Conservation (phyloP, 176 grass and related monocot species). For the Oryza brachyantha region DNA sequence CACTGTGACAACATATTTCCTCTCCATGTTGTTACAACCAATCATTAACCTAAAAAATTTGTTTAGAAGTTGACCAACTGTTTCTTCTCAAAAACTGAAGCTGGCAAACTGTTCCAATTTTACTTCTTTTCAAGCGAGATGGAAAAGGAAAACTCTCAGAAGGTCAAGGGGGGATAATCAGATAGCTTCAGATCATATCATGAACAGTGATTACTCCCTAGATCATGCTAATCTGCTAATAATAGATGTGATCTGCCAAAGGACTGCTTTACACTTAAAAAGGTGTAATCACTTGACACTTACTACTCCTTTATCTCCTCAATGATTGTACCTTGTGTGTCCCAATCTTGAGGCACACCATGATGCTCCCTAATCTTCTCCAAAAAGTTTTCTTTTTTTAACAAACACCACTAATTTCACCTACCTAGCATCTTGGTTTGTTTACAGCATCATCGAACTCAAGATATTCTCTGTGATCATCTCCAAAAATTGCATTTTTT, state of each 20-base stretch:
- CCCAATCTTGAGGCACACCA: not conserved
- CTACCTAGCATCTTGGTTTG: not conserved
- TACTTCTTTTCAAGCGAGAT: not conserved
- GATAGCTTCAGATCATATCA: not conserved
- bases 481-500: too few relatives aligned
- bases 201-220: not conserved
- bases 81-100: not conserved
- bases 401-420: slow-evolving; percentile 10
- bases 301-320: not conserved
- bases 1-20: not conserved
- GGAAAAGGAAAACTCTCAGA: not conserved
- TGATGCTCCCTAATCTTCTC: not conserved
- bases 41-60: not conserved
- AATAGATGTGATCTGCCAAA: not conserved
- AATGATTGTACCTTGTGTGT: slow-evolving; percentile 13
- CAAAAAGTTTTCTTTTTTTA: not conserved
- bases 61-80: not conserved
- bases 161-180: not conserved
- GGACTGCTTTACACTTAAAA: not conserved
- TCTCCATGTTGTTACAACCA: not conserved
- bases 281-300: not conserved
- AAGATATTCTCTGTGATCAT: not conserved
- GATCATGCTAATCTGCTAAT: not conserved
- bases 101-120: not conserved
- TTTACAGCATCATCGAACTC: not conserved